phyloP scores from a whole-genome alignment of 2,329 filamentous ascomycete genomes.

The Cytospora paraplurivora region DNA sequence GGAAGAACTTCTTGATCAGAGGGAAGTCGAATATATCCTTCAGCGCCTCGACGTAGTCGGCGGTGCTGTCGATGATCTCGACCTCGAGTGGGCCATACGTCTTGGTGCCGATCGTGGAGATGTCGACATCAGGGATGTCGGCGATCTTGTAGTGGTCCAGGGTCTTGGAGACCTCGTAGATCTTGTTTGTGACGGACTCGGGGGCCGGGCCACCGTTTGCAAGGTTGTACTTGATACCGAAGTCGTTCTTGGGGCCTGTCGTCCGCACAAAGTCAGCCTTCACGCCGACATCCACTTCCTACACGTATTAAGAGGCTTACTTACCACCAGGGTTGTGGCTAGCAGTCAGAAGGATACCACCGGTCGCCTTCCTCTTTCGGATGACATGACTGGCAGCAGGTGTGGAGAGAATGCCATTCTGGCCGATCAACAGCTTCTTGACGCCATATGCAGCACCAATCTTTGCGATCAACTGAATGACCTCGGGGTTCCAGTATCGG shows the following conservation, averaged over 20 bases:
- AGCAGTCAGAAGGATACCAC: constrained; percentile 93
- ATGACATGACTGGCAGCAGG: constrained; percentile 96
- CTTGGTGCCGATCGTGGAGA: constrained; percentile 77
- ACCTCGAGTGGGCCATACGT: constrained; percentile 87
- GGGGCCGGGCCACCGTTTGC: constrained; percentile 94
- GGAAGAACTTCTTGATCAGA: constrained; percentile 92
- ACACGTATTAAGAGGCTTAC: constrained; percentile 34
- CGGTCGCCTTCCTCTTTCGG: constrained; percentile 89
- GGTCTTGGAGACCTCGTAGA: constrained; percentile 87
- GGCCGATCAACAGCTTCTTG: constrained; percentile 97
- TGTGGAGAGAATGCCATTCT: constrained; percentile 94
- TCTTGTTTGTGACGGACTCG: constrained; percentile 97
- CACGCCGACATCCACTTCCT: background rate
- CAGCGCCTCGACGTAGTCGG: constrained; percentile 91
- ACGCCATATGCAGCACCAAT: constrained; percentile 96
- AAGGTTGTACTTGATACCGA: constrained; percentile 99
- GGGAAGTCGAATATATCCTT: constrained; percentile 99
- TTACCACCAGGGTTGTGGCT: constrained; percentile 97
- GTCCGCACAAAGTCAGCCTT: constrained; percentile 12
- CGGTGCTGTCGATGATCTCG: constrained; percentile 89
- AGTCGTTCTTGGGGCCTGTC: constrained; percentile 86
- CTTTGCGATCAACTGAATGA: constrained; percentile 95
- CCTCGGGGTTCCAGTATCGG: constrained; percentile 95
- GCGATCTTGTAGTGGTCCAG: constrained; percentile 91
- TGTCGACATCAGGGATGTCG: constrained; percentile 83